Base-by-base conservation (phyloP, 345 rosid genomes). In the Raphanus raphanistrum region DNA sequence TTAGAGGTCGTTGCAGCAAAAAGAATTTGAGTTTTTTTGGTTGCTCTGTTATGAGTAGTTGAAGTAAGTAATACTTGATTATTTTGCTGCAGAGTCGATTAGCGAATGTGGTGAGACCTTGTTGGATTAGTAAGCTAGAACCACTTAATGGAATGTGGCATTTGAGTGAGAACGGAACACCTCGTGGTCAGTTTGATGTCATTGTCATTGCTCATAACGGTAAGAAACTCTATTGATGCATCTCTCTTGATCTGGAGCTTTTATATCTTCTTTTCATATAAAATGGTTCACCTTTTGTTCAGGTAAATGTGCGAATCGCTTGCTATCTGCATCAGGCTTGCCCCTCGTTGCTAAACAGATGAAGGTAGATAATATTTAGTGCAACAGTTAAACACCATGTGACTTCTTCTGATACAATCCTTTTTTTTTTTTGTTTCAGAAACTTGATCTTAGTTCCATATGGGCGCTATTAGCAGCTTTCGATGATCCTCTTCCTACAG, bases 191-290 rank as follows among this genome's bases (percentile, higher is more conserved):
- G 79, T 94, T 92, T 79, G 97, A 94, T 78, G 85, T 83, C 13
- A 83, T 92, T 68, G 90, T 94, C 77, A 90, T 94, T 82, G 98
- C 98, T 81, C 98, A 94, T 79, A 92, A 94, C 70, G 98, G 98
- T 94, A 80, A 78, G 61, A 11, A 16, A 55, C 41, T 12, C 3
- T 66, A 36, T 66, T 1, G 10, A 64, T 36, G 21, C 5, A 1
- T 4, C 52, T 45, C 8, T 66, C 58, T 59, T 63, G 28, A 27
- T 70, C 29, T 60, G 54, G 64, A 6, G 74, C 31, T 79, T 36
- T 31, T 28, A 27, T 15, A 35, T 73, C 54, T 69, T 57, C 21
- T 52, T 59, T 12, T 35, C 11, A n/a, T 1, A 36, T 8, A 6
- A 72, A 62, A 31, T n/a, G 63, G 32, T 25, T 58, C 10, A 67